These are phyloP conservation scores for Nemania serpens DNA, from an alignment of 2,329 filamentous ascomycete genomes.

Conservation along the genomic window DNA sequence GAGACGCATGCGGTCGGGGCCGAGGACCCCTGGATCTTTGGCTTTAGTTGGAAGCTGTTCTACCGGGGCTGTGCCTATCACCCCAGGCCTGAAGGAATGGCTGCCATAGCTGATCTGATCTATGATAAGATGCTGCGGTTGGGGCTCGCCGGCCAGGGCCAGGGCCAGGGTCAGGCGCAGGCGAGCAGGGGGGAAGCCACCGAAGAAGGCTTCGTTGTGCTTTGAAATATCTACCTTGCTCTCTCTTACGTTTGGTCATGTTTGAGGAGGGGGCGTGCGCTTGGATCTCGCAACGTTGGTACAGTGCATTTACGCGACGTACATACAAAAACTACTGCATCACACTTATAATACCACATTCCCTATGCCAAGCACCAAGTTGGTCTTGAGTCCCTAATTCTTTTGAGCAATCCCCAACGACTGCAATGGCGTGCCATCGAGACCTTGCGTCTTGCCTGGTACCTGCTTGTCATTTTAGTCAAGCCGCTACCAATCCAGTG, in stretches of 20 bases:
- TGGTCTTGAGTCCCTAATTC: constrained; percentile 11
- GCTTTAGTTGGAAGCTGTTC: constrained; percentile 37
- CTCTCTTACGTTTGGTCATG: constrained; percentile 2
- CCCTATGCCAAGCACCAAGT: constrained; percentile 14
- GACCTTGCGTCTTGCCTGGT: constrained; percentile 9
- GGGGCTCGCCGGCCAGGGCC: constrained; percentile 25
- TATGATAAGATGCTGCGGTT: constrained; percentile 34
- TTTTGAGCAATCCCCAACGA: background rate
- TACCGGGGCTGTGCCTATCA: constrained; percentile 37
- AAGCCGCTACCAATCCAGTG: constrained; percentile 13
- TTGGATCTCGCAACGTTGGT: background rate
- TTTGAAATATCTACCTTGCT: constrained; percentile 14
- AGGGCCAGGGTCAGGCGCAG: background rate
- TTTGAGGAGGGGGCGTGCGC: constrained; percentile 10
- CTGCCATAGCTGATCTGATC: constrained; percentile 36
- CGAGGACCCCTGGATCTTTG: constrained; percentile 39
- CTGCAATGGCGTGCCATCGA: constrained; percentile 13
- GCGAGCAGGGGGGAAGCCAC: constrained; percentile 13
- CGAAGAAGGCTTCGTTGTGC: constrained; percentile 24
- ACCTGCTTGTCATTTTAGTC: background rate
- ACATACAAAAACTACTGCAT: constrained; percentile 10
- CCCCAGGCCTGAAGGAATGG: constrained; percentile 40
- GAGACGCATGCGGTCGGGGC: constrained; percentile 38
- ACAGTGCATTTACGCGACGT: background rate
- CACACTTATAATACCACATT: constrained; percentile 1